Percentiles rank a stretch among this genome's conserved stretches.
These are phyloP conservation scores for Paecilomyces niveus DNA, from an alignment of 2,329 filamentous ascomycete species.

Conservation along the genomic window DNA sequence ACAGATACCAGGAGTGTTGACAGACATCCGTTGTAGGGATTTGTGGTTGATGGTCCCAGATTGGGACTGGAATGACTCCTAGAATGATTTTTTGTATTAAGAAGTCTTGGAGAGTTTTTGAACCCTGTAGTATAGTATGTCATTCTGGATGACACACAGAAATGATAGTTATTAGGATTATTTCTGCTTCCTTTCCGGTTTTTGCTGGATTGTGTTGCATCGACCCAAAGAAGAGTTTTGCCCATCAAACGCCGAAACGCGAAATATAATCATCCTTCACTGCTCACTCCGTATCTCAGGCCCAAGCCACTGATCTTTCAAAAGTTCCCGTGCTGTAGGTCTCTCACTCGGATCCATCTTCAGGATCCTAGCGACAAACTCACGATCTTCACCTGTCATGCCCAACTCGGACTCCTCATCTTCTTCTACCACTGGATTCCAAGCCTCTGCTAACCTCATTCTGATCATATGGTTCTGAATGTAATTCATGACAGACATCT, in stretches of 20 bases:
- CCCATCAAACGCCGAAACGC: background rate
- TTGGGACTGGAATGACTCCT: too few species aligned
- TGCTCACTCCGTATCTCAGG: background rate
- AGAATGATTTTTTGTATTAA: too few species aligned
- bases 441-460: background rate
- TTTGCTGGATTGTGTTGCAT: too few species aligned
- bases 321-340: slow-evolving; percentile 16
- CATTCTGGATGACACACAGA: too few species aligned
- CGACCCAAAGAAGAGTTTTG: background rate
- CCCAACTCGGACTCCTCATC: background rate
- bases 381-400: background rate
- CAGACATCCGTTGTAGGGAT: background rate
- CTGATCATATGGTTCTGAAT: background rate
- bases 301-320: slow-evolving; percentile 10
- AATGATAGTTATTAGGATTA: too few species aligned
- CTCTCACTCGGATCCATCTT: slow-evolving; percentile 17
- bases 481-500: background rate
- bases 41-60: background rate
- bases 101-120: too few species aligned
- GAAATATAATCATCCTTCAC: too few species aligned
- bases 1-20: background rate
- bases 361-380: slow-evolving; percentile 14
- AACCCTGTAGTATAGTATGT: too few species aligned
- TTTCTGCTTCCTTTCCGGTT: too few species aligned
- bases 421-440: background rate